Conservation (phyloP, 129 eudicot genomes). For the Oenanthe sinensis region DNA sequence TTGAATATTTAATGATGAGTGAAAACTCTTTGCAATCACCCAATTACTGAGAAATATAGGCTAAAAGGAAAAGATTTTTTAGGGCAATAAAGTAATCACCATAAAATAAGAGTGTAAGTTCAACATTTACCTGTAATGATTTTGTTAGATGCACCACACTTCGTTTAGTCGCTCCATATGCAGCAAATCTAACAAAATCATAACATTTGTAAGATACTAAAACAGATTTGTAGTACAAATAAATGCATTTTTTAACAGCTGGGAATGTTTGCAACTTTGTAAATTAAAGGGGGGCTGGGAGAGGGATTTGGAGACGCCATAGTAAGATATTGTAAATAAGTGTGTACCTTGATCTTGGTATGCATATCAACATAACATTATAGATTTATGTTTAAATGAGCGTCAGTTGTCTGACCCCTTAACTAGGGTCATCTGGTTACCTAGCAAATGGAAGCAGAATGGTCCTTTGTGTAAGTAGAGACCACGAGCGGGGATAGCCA, state of each 20-base stretch:
- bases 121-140: constrained; percentile 67
- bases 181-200: constrained; percentile 60
- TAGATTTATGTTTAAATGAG: too few relatives aligned
- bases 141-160: constrained; percentile 97
- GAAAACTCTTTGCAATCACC: background rate
- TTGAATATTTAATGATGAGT: background rate
- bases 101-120: constrained; percentile 2
- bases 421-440: background rate
- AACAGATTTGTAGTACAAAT: background rate
- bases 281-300: background rate
- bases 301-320: background rate
- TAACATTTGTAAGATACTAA: constrained; percentile 2
- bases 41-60: background rate
- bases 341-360: too few relatives aligned
- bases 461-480: background rate
- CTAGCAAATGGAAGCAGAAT: background rate
- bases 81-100: constrained; percentile 5
- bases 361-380: too few relatives aligned
- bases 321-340: too few relatives aligned
- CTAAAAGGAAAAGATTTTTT: background rate
- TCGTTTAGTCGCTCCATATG: constrained; percentile 95
- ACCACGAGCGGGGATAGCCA: too few relatives aligned
- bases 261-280: background rate
- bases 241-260: background rate
- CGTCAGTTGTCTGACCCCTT: background rate